phyloP scores from a whole-genome alignment of 208 protist genomes.

The Strigomonas culicis region DNA sequence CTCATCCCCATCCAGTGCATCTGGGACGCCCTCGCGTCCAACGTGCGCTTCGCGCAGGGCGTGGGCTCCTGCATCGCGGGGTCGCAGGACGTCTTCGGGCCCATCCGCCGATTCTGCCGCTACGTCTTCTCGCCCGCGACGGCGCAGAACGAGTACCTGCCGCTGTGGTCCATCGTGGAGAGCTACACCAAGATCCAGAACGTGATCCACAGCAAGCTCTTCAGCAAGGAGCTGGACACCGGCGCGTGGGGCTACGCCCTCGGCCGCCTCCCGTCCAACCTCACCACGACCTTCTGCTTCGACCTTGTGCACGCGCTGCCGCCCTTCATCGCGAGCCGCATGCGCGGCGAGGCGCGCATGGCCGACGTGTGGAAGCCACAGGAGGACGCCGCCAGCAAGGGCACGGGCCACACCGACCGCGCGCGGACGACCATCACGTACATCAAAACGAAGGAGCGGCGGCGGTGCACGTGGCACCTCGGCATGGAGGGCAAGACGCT shows the following conservation, averaged over 20 bases:
- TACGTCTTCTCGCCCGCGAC: conserved; percentile 63
- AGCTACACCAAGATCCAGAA: conserved; percentile 79
- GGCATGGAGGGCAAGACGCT: conserved; percentile 86
- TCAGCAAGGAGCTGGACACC: conserved; percentile 70
- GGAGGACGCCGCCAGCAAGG: background rate
- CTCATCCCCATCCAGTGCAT: conserved; percentile 53
- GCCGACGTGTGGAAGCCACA: conserved; percentile 57
- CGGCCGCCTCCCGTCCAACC: conserved; percentile 69
- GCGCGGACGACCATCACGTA: conserved; percentile 52
- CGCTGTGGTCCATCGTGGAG: conserved; percentile 76
- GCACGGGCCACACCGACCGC: conserved; percentile 16
- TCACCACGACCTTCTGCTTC: conserved; percentile 83
- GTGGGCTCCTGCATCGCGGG: conserved; percentile 51
- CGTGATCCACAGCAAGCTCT: conserved; percentile 84
- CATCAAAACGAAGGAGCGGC: conserved; percentile 78
- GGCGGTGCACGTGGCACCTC: conserved; percentile 82
- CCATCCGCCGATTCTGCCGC: conserved; percentile 75
- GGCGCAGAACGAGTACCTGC: conserved; percentile 76
- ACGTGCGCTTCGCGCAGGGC: conserved; percentile 61
- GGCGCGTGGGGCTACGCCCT: conserved; percentile 86
- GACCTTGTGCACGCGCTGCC: conserved; percentile 75
- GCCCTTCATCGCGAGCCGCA: conserved; percentile 77
- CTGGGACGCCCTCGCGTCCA: conserved; percentile 30
- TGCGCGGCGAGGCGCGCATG: conserved; percentile 54
- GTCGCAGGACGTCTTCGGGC: conserved; percentile 67